These are phyloP conservation scores for Lactarius pseudohatsudake DNA, from an alignment of 768 basidiomycete genomes.

Conservation along the genomic window DNA sequence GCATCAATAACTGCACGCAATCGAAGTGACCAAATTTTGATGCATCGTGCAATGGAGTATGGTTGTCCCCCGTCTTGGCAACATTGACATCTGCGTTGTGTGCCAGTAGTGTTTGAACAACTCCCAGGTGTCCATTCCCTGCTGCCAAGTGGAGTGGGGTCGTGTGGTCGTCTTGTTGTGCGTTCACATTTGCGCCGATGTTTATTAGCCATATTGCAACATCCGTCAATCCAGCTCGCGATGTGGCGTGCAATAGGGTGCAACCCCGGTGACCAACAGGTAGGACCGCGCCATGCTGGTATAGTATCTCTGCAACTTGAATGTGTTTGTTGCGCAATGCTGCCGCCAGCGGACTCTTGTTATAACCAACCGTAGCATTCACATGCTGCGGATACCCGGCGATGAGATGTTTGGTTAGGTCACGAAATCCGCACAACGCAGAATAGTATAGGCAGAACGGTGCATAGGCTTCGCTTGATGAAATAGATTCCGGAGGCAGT, in stretches of 20 bases:
- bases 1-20: too few species aligned
- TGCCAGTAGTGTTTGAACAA: not conserved
- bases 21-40: too few species aligned
- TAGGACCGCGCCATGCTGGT: not conserved
- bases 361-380: too few species aligned
- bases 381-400: too few species aligned
- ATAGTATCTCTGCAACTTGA: too few species aligned
- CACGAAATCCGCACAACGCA: too few species aligned
- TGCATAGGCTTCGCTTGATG: not conserved
- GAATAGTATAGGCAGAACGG: too few species aligned
- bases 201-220: not conserved
- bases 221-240: not conserved
- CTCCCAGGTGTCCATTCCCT: not conserved
- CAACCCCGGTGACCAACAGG: not conserved
- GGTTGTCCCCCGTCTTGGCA: not conserved
- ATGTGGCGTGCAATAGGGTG: not conserved
- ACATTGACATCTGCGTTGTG: not conserved
- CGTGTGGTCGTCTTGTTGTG: not conserved
- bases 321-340: not conserved
- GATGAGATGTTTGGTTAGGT: too few species aligned
- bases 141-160: not conserved
- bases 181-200: not conserved
- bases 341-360: not conserved
- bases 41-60: not conserved
- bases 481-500: too few species aligned